phyloP scores from a whole-genome alignment of 225 moss, liverwort and hornwort species.

The Marchantia paleacea region DNA sequence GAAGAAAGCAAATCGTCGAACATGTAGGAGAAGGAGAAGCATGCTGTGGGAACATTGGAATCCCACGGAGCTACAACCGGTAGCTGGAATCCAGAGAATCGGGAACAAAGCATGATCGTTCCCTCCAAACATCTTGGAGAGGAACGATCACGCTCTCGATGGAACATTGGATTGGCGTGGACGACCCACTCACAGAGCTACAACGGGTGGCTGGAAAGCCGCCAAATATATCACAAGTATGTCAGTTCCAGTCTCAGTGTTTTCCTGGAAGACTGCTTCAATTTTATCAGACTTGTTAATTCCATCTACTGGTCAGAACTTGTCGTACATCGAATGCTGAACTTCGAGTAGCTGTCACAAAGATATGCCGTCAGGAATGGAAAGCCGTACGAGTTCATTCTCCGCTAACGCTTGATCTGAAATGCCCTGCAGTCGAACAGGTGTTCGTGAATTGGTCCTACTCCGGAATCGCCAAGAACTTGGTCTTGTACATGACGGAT shows the following conservation, averaged over 20 bases:
- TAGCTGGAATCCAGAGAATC: background rate
- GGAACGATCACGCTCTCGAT: constrained; percentile 52
- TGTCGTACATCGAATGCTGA: too few species aligned
- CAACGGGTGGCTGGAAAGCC: constrained; percentile 69
- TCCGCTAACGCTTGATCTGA: too few species aligned
- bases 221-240: constrained; percentile 75
- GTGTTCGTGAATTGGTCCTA: constrained; percentile 64
- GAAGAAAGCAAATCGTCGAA: too few species aligned
- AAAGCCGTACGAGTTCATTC: background rate
- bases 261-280: background rate
- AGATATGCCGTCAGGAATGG: background rate
- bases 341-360: too few species aligned
- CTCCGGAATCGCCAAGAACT: constrained; percentile 64
- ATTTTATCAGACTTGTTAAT: background rate
- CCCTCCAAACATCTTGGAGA: background rate
- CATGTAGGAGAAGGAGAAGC: too few species aligned
- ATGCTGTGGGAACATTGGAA: too few species aligned
- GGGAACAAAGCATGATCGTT: background rate
- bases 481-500: constrained; percentile 74
- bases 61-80: too few species aligned
- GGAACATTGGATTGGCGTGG: constrained; percentile 70
- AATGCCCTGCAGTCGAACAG: constrained; percentile 56
- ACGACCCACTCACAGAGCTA: constrained; percentile 53
- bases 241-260: too few species aligned
- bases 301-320: background rate